Evolutionary conservation across 2,329 filamentous ascomycete genomes (phyloP).

Genomic region (Penicillium brasilianum): DNA sequence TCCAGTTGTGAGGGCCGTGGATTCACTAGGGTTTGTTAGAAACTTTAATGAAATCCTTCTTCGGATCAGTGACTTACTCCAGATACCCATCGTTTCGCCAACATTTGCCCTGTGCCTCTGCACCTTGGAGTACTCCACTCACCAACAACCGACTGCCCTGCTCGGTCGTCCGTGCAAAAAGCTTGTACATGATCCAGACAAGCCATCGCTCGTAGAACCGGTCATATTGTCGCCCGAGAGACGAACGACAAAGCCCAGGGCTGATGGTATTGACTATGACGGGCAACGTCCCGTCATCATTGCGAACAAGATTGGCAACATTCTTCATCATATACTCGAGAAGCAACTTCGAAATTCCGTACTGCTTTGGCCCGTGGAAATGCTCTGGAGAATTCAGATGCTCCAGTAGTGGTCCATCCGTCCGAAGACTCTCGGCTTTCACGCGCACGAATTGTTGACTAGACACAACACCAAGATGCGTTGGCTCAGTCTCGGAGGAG

Average conservation of each 20-base stretch:
- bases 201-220: constrained; percentile 42
- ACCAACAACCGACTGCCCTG: constrained; percentile 52
- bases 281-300: constrained; percentile 41
- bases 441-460: constrained; percentile 48
- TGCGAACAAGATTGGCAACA: constrained; percentile 38
- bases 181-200: constrained; percentile 41
- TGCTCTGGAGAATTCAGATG: constrained; percentile 39
- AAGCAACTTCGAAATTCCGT: constrained; percentile 50
- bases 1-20: constrained; percentile 38
- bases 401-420: constrained; percentile 39
- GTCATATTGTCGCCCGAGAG: constrained; percentile 48
- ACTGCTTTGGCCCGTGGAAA: constrained; percentile 44
- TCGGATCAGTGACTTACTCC: constrained; percentile 34
- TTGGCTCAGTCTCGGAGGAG: constrained; percentile 36
- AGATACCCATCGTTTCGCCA: constrained; percentile 50
- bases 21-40: constrained; percentile 39
- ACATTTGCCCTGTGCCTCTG: constrained; percentile 50
- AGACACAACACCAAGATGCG: constrained; percentile 53
- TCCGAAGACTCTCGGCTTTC: constrained; percentile 38
- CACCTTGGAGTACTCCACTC: constrained; percentile 48
- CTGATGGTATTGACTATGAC: constrained; percentile 53
- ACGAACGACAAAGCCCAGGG: constrained; percentile 51
- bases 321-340: constrained; percentile 50
- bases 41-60: neutral
- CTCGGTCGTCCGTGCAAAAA: constrained; percentile 51